These are phyloP conservation scores for Xylaria sp. DNA, from an alignment of 2,329 filamentous ascomycete species.

Conservation along the genomic window DNA sequence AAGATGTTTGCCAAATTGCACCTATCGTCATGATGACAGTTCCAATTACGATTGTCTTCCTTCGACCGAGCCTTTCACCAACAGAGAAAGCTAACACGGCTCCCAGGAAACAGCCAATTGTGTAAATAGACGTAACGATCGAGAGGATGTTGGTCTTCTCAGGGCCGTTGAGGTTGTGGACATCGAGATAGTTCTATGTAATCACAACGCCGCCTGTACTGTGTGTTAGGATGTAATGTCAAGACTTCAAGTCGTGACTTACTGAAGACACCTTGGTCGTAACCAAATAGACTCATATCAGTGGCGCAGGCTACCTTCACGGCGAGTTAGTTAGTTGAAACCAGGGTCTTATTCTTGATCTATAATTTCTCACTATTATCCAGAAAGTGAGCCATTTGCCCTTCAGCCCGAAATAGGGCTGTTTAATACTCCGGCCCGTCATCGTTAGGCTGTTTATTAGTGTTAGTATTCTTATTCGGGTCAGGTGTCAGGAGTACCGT, in stretches of 20 bases:
- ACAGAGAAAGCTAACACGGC: constrained; percentile 54
- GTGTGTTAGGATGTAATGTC: background rate
- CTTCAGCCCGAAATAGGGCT: constrained; percentile 47
- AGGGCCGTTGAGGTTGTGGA: constrained; percentile 57
- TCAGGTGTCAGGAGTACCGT: background rate
- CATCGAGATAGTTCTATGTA: constrained; percentile 62
- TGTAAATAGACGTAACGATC: constrained; percentile 62
- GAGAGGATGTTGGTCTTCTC: constrained; percentile 49
- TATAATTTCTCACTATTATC: constrained; percentile 41
- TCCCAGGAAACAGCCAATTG: constrained; percentile 57
- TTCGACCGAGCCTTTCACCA: constrained; percentile 58
- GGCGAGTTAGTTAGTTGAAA: background rate
- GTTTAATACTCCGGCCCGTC: constrained; percentile 39
- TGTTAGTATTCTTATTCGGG: background rate
- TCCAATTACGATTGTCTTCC: constrained; percentile 56
- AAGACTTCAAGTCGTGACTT: background rate
- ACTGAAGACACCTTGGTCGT: constrained; percentile 61
- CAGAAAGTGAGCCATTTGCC: constrained; percentile 49
- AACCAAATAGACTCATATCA: constrained; percentile 50
- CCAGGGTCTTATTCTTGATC: background rate
- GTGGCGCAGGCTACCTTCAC: constrained; percentile 46
- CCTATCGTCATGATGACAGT: constrained; percentile 55
- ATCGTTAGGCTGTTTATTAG: constrained; percentile 21
- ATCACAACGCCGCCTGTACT: constrained; percentile 60
- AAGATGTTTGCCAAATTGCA: constrained; percentile 45